phyloP scores from a whole-genome alignment of 345 rosid species.

The Aquilaria sinensis region DNA sequence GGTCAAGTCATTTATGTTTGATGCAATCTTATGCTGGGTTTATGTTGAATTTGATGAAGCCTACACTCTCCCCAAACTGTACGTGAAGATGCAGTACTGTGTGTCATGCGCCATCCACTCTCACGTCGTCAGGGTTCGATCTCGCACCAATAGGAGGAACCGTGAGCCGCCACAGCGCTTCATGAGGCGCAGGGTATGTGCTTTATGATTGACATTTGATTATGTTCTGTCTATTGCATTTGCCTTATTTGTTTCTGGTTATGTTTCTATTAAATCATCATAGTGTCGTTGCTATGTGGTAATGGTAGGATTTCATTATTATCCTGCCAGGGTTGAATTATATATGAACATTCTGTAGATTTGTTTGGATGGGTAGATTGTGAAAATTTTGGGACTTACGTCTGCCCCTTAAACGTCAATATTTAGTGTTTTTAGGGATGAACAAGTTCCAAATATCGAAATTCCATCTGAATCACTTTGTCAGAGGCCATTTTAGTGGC shows the following conservation, averaged over 20 bases:
- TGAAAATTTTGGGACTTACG: background rate
- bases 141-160: slow-evolving; percentile 60
- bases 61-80: slow-evolving; percentile 69
- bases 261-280: background rate
- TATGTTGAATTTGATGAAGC: slow-evolving; percentile 19
- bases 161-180: slow-evolving; percentile 89
- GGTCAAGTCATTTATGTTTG: background rate
- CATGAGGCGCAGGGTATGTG: slow-evolving; percentile 63
- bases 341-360: too few relatives aligned
- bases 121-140: slow-evolving; percentile 90
- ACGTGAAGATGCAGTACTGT: slow-evolving; percentile 80
- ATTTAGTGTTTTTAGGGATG: slow-evolving; percentile 11
- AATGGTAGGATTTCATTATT: too few relatives aligned
- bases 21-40: background rate
- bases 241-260: background rate
- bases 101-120: slow-evolving; percentile 97
- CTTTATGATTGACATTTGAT: background rate
- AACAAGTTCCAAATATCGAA: slow-evolving; percentile 1
- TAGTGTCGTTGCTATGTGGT: background rate
- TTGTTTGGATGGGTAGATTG: too few relatives aligned
- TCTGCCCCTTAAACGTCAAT: slow-evolving; percentile 1
- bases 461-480: slow-evolving; percentile 1
- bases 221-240: background rate
- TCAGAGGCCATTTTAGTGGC: background rate
- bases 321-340: too few relatives aligned